Evolutionary conservation across 140 eudicot species (phyloP), one percentile per base, ranked within the genome.

Genomic region (Senecio squalidus): DNA sequence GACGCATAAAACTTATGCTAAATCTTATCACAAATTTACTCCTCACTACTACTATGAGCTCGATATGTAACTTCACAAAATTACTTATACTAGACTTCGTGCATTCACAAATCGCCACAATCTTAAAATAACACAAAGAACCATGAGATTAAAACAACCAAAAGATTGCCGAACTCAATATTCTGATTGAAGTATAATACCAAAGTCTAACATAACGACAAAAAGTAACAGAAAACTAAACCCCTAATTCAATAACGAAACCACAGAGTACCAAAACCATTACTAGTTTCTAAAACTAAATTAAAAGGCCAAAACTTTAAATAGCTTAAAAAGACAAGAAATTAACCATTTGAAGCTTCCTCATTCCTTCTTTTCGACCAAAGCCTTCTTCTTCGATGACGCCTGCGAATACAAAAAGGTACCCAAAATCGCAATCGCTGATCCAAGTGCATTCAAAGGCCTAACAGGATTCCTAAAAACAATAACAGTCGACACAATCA

Each of bases 371-470:
- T 85, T 81, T 55, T 85, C 95, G 65, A 76, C 71, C 36, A 54
- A 84, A 58, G 62, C 64, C 74, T 85, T 83, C 78, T 86, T 72
- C 91, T 83, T 83, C 2, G 94, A 76, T 0, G 87, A 71, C 3
- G 86, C 98, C 85, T 86, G 96, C 3, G 98, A 91, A 67, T 91
- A 91, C 88, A 91, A 77, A 75, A 91, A 91, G 11, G 96, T 91
- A 13, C 98, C 98, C 24, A 91, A 77, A 6, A 91, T 86, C 8
- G 98, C 98, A 66, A 91, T 86, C 18, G 94, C 98, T 0, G 98
- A 91, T 8, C 98, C 96, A 31, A 91, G 94, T 2, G 96, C 98
- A 68, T 91, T 91, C 75, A 91, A 66, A 53, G 98, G 92, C 89
- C 94, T 75, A 67, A 91, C 98, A 0, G 98, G 98, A 66, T 91